These are phyloP conservation scores for Flaveria ramosissima DNA, from an alignment of 129 eudicot species.

Conservation along the genomic window DNA sequence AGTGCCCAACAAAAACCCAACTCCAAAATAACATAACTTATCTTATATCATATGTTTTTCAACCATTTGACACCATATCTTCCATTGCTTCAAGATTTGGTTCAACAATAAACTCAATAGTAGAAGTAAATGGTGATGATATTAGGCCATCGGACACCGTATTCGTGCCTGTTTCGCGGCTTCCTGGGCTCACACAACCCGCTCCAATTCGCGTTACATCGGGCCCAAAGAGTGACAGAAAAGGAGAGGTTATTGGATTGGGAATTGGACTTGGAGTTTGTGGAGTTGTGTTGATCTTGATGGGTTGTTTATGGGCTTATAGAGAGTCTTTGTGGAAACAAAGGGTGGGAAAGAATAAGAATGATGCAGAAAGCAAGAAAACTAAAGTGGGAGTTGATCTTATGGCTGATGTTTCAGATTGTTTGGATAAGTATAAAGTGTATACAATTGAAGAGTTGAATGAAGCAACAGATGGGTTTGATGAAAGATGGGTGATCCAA, in stretches of 20 bases:
- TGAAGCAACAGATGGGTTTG: constrained; percentile 79
- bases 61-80: constrained; percentile 56
- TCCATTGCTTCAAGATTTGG: constrained; percentile 61
- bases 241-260: constrained; percentile 57
- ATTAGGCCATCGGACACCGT: constrained; percentile 46
- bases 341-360: constrained; percentile 21
- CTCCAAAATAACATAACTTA: constrained; percentile 42
- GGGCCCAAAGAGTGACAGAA: constrained; percentile 23
- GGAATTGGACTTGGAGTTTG: constrained; percentile 76
- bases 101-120: constrained; percentile 37
- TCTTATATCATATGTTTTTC: constrained; percentile 73
- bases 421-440: constrained; percentile 86
- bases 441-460: constrained; percentile 63
- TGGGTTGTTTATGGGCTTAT: constrained; percentile 50
- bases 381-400: constrained; percentile 45
- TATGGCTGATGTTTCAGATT: constrained; percentile 85
- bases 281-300: constrained; percentile 53
- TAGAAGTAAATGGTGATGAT: constrained; percentile 55
- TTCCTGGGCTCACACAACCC: constrained; percentile 71
- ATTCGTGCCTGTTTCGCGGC: constrained; percentile 75
- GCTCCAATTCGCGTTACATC: constrained; percentile 12
- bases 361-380: constrained; percentile 34
- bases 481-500: constrained; percentile 59
- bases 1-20: constrained; percentile 68
- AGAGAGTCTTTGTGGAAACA: constrained; percentile 52